Evolutionary conservation across 345 rosid species (phyloP), one percentile per base, ranked within the genome.

Genomic region (Hibiscus mutabilis): DNA sequence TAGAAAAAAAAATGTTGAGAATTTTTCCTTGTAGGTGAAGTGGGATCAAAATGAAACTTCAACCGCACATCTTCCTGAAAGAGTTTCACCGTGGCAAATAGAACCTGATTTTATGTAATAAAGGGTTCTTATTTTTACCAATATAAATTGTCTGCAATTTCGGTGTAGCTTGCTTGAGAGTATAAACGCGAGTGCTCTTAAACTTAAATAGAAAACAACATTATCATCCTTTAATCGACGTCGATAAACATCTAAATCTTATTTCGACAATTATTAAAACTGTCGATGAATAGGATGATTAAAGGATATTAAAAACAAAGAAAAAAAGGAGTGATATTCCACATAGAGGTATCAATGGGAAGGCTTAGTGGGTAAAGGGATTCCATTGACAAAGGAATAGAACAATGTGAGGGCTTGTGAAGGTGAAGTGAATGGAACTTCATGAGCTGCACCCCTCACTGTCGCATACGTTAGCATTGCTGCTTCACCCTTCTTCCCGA

Each of bases 371-470:
- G 29, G 60, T 11, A 56, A 56, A 56, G 60, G 70, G 22, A 4
- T 66, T 47, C 57, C 70, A 16, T 8, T 49, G 15, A 47, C 14
- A 47, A 66, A 66, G 14, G 70, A 66, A 25, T 16, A 14, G 57
- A 66, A 66, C 40, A 66, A 25, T 16, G 70, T 25, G 22, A 66
- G 70, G 31, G 70, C 57, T 25, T 66, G 70, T 24, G 70, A 66
- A 47, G 70, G 70, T 12, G 70, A 47, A 16, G 70, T 66, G 70
- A 66, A 66, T 25, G 70, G 70, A 25, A 66, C 70, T 33, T 66
- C 70, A 47, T 66, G 70, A 25, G 70, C 70, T 15, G 57, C 57
- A 6, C 70, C 70, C 24, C 40, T 66, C 7, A 66, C 70, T 1
- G 70, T 46, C 0, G 70, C 58, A 47, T 47, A 66, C 16, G 57